phyloP scores from a whole-genome alignment of 164 flowering plant species.

The Nymphaea colorata region DNA sequence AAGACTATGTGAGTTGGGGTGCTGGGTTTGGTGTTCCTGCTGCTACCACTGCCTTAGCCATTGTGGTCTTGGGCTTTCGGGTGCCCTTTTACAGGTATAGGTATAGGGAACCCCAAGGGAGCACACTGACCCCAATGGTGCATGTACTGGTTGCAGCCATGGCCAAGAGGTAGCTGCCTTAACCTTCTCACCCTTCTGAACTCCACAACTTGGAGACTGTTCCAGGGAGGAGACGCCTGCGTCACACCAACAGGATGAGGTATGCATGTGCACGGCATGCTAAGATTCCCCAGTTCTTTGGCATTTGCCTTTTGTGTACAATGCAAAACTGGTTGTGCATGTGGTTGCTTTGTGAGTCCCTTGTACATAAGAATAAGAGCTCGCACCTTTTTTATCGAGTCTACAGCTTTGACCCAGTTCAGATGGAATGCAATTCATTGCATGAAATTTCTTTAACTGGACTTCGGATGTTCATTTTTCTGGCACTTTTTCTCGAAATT shows the following conservation, averaged over 20 bases:
- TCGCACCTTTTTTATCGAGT: too few relatives aligned
- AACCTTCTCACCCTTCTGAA: constrained; percentile 38
- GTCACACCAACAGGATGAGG: constrained; percentile 65
- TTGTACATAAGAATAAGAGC: neutral
- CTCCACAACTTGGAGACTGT: constrained; percentile 42
- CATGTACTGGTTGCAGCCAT: constrained; percentile 75
- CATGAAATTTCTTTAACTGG: too few relatives aligned
- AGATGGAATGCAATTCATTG: too few relatives aligned
- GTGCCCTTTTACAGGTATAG: constrained; percentile 63
- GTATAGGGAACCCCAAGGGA: constrained; percentile 45
- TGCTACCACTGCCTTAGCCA: constrained; percentile 35
- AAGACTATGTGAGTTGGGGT: constrained; percentile 79
- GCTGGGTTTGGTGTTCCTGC: constrained; percentile 48
- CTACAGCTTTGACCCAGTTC: too few relatives aligned
- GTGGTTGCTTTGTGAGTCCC: neutral
- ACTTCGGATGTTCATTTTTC: too few relatives aligned
- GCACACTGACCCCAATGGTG: constrained; percentile 77
- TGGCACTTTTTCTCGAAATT: too few relatives aligned
- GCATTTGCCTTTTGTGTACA: neutral
- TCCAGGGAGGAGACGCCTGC: constrained; percentile 27
- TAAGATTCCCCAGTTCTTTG: neutral
- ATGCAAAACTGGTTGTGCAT: neutral
- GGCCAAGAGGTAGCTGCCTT: constrained; percentile 47
- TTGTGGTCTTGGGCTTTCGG: constrained; percentile 43
- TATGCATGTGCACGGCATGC: constrained; percentile 13